A percentile compares a stretch with the other conserved stretches of the same genome.
Evolutionary conservation across 179 eudicot genomes (phyloP).

Genomic region (Beta corolliflora): DNA sequence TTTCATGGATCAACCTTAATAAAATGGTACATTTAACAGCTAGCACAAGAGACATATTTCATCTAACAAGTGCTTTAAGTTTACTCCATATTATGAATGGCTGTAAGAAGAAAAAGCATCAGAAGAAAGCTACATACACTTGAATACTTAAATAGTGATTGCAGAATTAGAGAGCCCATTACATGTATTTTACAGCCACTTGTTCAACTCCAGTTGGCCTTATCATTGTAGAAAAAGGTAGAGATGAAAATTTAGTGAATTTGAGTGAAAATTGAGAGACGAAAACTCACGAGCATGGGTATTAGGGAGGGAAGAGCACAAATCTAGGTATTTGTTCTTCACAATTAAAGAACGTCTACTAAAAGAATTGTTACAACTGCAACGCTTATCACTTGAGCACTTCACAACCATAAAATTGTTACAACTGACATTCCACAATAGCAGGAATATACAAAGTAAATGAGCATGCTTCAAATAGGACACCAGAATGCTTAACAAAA

Average conservation of each 20-base stretch:
- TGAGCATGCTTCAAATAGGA: too few relatives aligned
- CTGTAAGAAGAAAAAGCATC: neutral
- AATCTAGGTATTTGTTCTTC: too few relatives aligned
- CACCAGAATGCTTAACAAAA: too few relatives aligned
- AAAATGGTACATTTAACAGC: neutral
- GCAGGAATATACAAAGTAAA: too few relatives aligned
- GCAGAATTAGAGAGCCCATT: conserved; percentile 86
- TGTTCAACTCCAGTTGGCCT: conserved; percentile 82
- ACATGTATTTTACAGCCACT: conserved; percentile 66
- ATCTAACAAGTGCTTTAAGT: neutral
- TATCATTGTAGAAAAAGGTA: conserved; percentile 51
- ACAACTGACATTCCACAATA: too few relatives aligned
- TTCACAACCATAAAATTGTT: too few relatives aligned
- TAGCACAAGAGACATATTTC: neutral
- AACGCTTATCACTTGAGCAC: too few relatives aligned
- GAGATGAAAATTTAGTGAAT: too few relatives aligned
- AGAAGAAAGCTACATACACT: conserved; percentile 54
- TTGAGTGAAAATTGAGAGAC: too few relatives aligned
- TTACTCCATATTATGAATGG: neutral
- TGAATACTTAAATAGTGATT: conserved; percentile 71
- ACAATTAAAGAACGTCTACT: conserved; percentile 24
- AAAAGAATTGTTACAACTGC: too few relatives aligned
- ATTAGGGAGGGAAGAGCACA: too few relatives aligned
- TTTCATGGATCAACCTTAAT: neutral
- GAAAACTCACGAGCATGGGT: too few relatives aligned